Percentiles rank a stretch among this genome's conserved stretches.
Evolutionary conservation across 768 basidiomycete genomes (phyloP).

Genomic region (Tricholoma furcatifolium): DNA sequence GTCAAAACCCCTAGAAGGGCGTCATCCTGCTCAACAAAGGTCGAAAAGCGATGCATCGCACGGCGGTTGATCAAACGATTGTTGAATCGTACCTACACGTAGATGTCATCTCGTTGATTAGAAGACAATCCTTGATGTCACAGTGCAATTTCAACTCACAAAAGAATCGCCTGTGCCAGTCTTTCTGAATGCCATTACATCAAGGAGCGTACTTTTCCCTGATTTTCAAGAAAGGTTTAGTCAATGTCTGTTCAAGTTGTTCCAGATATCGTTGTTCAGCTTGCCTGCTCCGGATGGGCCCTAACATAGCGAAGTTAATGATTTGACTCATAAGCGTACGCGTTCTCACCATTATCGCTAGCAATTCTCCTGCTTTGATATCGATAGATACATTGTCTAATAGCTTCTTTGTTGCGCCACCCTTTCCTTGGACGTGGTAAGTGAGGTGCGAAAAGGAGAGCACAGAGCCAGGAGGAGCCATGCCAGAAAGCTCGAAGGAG

Average conservation of each 20-base stretch:
- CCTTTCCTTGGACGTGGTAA: conserved; percentile 28
- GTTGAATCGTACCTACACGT: conserved; percentile 31
- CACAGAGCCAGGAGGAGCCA: conserved; percentile 19
- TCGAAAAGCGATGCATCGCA: conserved; percentile 39
- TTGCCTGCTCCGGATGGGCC: conserved; percentile 45
- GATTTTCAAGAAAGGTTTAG: not conserved
- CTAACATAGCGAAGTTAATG: conserved; percentile 17
- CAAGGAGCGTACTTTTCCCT: conserved; percentile 47
- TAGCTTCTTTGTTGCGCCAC: conserved; percentile 26
- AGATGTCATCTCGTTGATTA: not conserved
- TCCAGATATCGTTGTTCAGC: conserved; percentile 4
- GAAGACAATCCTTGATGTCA: not conserved
- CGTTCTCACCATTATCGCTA: conserved; percentile 40
- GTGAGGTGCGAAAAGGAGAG: conserved; percentile 33
- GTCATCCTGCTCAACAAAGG: conserved; percentile 62
- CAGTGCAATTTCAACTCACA: conserved; percentile 22
- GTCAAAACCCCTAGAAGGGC: conserved; percentile 57
- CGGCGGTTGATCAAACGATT: conserved; percentile 22
- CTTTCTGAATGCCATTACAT: conserved; percentile 44
- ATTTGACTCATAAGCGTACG: not conserved
- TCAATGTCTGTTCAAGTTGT: not conserved
- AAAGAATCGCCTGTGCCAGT: conserved; percentile 23
- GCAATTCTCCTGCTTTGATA: conserved; percentile 36
- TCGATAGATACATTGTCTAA: conserved; percentile 41
- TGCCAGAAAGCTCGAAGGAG: not conserved